These are phyloP conservation scores for Ochetophila trinervis DNA, from an alignment of 306 rosid species.

Conservation along the genomic window DNA sequence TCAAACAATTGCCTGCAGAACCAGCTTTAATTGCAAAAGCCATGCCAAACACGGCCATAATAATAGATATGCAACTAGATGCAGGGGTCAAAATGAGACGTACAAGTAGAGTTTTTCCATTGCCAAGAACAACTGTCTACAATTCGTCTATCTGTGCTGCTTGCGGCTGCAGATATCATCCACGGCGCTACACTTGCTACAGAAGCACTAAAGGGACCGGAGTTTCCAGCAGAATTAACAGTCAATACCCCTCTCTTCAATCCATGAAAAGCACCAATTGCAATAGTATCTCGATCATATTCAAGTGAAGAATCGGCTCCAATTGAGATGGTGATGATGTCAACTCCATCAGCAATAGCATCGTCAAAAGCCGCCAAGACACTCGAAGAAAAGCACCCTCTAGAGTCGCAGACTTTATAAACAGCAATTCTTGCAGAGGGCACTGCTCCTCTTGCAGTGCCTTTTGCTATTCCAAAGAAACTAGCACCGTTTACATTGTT, in stretches of 20 bases:
- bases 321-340: conserved; percentile 30
- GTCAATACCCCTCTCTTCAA: conserved; percentile 38
- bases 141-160: conserved; percentile 30
- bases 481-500: not conserved
- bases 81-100: too few species aligned
- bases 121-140: conserved; percentile 32
- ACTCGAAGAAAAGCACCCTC: too few species aligned
- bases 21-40: too few species aligned
- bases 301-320: fast-evolving
- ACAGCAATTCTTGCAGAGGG: not conserved
- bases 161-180: conserved; percentile 42
- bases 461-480: not conserved
- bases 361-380: conserved; percentile 48
- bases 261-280: conserved; percentile 46
- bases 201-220: conserved; percentile 5
- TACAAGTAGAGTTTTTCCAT: conserved; percentile 24
- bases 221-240: conserved; percentile 34
- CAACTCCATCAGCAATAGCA: conserved; percentile 49
- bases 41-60: too few species aligned
- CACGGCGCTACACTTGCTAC: conserved; percentile 35
- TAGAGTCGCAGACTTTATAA: too few species aligned
- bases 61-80: too few species aligned
- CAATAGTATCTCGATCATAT: conserved; percentile 1
- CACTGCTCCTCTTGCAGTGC: not conserved
- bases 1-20: too few species aligned